Base-by-base conservation (phyloP, 345 rosid species). In the Eucalyptus regnans region DNA sequence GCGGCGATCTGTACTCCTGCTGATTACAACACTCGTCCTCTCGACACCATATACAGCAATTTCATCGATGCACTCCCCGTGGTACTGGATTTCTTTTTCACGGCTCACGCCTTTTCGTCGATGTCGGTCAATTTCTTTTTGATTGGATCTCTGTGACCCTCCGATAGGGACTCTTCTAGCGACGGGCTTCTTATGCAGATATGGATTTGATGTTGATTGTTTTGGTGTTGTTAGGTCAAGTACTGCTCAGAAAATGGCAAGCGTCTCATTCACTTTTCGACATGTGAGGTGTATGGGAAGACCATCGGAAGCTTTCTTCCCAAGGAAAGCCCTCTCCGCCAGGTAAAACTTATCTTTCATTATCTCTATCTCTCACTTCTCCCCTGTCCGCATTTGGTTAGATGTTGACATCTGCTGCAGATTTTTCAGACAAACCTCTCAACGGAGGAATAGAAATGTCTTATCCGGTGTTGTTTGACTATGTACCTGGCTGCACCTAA, bases 1-100 rank as follows among this genome's bases (percentile, higher is more conserved):
- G 99, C 99, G 31, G 99, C 99, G 91, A 98, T 98, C 93, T 98
- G 99, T 91, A 98, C 99, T 71, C 99, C 99, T 23, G 99, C 99
- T 15, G 99, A 98, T 92, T 98, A 98, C 92, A 98, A 98, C 91
- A 97, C 99, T 60, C 99, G 99, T 90, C 99, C 99, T 11, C 94
- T 98, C 86, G 99, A 98, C 88, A 98, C 99, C 16, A 98, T 96
- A 90, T 98, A 96, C 95, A 98, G 99, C 94, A 98, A 98, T 87
- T 98, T 98, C 93, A 95, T 96, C 20, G 99, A 98, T 88, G 99
- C 99, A 31, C 99, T 98, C 43, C 99, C 99, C 17, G 99, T 98
- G 96, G 99, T 98, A 94, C 80, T 37, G 94, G 87, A 27, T 91
- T 87, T 88, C 27, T 44, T 23, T 60, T 54, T 29, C 48, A 37